A percentile compares a stretch with the other conserved stretches of the same genome.
Evolutionary conservation across 2,329 filamentous ascomycete genomes (phyloP).

Genomic region (Botrytis sinoallii): DNA sequence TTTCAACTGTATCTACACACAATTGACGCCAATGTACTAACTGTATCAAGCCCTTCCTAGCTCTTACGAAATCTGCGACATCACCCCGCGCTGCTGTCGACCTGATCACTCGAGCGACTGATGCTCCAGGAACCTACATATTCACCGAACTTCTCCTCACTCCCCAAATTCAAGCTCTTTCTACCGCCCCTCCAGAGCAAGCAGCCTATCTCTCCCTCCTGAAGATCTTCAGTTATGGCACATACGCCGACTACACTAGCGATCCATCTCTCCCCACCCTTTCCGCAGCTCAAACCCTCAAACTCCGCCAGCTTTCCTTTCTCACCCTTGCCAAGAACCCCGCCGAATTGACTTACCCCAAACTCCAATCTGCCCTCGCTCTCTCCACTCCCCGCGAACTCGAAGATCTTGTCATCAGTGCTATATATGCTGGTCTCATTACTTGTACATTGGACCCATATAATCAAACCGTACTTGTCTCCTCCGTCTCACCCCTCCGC

Average conservation of each 20-base stretch:
- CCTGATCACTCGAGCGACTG: constrained; percentile 82
- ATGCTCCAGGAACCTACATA: constrained; percentile 84
- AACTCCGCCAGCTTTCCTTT: constrained; percentile 88
- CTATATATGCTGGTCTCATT: constrained; percentile 82
- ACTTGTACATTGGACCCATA: constrained; percentile 79
- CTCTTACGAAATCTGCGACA: constrained; percentile 79
- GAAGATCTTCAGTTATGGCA: constrained; percentile 89
- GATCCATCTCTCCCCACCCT: constrained; percentile 64
- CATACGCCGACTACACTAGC: constrained; percentile 69
- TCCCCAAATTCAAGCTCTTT: constrained; percentile 73
- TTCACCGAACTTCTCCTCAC: constrained; percentile 90
- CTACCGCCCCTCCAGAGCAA: constrained; percentile 57
- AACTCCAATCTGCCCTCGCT: constrained; percentile 63
- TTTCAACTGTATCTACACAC: neutral
- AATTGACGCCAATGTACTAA: constrained; percentile 33
- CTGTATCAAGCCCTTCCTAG: constrained; percentile 75
- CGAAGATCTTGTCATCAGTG: constrained; percentile 81
- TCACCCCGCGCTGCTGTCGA: constrained; percentile 82
- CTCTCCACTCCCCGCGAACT: constrained; percentile 67
- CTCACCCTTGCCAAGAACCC: constrained; percentile 72
- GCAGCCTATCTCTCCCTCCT: constrained; percentile 66
- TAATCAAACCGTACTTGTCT: constrained; percentile 70
- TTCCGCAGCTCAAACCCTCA: constrained; percentile 68
- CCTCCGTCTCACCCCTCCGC: constrained; percentile 78
- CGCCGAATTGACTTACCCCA: constrained; percentile 67